Percentiles rank a stretch among this genome's conserved stretches.
phyloP scores from a whole-genome alignment of 495 filamentous ascomycete genomes.

The Rhypophila decipiens region DNA sequence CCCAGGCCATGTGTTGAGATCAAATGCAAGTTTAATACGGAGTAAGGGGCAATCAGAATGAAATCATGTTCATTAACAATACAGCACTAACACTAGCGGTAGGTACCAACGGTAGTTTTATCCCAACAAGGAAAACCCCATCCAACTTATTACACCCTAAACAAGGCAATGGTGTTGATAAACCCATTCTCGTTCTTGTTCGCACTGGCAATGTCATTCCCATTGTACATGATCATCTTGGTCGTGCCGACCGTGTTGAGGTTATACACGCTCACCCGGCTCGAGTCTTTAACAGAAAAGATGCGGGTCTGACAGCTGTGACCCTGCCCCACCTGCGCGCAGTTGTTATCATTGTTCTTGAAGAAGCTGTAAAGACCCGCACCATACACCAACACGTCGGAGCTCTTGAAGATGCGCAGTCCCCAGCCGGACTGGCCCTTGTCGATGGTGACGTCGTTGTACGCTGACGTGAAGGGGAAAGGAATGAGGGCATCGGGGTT shows the following conservation, averaged over 20 bases:
- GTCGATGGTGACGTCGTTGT: constrained; percentile 65
- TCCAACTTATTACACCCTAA: too few relatives aligned
- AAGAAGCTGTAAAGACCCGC: constrained; percentile 60
- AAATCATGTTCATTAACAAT: too few relatives aligned
- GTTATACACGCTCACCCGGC: constrained; percentile 38
- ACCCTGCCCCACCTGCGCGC: constrained; percentile 34
- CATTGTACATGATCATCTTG: constrained; percentile 42
- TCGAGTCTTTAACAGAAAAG: constrained; percentile 45
- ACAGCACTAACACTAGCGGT: too few relatives aligned
- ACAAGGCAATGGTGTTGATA: constrained; percentile 13
- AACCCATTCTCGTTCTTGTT: constrained; percentile 44
- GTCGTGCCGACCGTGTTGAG: constrained; percentile 46
- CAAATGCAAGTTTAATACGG: too few relatives aligned
- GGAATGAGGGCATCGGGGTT: constrained; percentile 68
- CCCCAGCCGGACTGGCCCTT: constrained; percentile 47
- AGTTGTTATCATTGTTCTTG: constrained; percentile 40
- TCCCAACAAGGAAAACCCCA: too few relatives aligned
- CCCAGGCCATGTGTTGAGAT: too few relatives aligned
- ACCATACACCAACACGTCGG: constrained; percentile 55
- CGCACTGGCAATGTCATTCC: constrained; percentile 40
- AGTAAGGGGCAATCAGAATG: too few relatives aligned
- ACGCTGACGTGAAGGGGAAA: constrained; percentile 56
- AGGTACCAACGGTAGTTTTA: too few relatives aligned
- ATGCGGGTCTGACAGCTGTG: constrained; percentile 57
- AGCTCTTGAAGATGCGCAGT: constrained; percentile 45